Base-by-base conservation (phyloP, 495 filamentous ascomycete species). In the Neurospora discreta region DNA sequence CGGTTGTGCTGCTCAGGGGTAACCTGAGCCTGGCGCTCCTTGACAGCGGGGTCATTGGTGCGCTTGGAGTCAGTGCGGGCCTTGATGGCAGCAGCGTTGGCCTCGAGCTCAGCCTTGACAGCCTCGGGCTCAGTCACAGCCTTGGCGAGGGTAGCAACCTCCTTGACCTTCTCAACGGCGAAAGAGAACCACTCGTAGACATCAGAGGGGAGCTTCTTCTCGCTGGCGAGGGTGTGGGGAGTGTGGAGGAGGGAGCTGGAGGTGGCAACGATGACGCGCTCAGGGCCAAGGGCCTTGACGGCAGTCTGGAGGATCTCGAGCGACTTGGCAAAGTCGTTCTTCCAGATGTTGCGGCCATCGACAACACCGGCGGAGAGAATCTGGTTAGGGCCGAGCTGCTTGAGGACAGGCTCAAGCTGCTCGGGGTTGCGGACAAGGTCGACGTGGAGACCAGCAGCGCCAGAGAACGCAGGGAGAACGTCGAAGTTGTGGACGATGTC, bases 261-360 rank as follows among this genome's bases (percentile, higher is more conserved):
- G 73, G 93, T 98, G 75, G 95, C 90, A 73, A 99, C 93, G 76
- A 98, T 90, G 79, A 99, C 94, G 77, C 96, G 92, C 73, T 98
- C 93, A 84, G 94, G 92, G 83, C 96, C 95, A 69, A 99, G 90
- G 83, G 93, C 92, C 85, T 97, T 91, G 79, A 97, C 85, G 73
- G 94, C 95, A 42, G 89, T 87, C 87, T 98, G 91, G 75, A 95
- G 90, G 77, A 87, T 88, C 85, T 92, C 93, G 76, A 98, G 93
- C 74, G 95, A 93, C 77, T 88, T 88, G 87, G 93, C 89, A 83
- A 97, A 91, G 89, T 97, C 93, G 84, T 93, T 97, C 93, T 99
- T 98, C 95, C 95, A 99, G 89, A 99, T 99, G 88, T 99, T 99
- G 80, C 95, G 92, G 77, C 95, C 96, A 78, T 98, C 94, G 74